A percentile compares a stretch with the other conserved stretches of the same genome.
phyloP scores from a whole-genome alignment of 2,329 filamentous ascomycete species.

The Cladosporium sp. region DNA sequence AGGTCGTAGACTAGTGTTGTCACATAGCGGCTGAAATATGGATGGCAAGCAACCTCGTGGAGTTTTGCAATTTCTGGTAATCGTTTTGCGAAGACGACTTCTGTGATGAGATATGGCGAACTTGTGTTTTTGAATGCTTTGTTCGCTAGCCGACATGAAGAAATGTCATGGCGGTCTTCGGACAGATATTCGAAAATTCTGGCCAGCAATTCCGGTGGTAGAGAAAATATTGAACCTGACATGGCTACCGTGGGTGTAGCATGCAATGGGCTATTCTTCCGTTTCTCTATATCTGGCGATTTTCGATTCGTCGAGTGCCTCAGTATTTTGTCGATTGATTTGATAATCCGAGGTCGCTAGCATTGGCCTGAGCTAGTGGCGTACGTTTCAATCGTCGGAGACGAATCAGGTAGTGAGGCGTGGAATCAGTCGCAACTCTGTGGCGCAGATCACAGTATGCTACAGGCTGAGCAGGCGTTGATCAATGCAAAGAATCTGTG shows the following conservation, averaged over 20 bases:
- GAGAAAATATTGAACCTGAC: not conserved
- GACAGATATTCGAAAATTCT: slow-evolving; percentile 2
- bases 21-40: slow-evolving; percentile 10
- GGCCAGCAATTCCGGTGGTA: slow-evolving; percentile 4
- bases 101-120: slow-evolving; percentile 9
- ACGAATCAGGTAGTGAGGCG: too few species aligned
- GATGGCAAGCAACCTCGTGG: slow-evolving; percentile 2
- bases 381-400: too few species aligned
- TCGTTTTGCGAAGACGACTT: slow-evolving; percentile 8
- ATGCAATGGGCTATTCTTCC: not conserved
- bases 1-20: slow-evolving; percentile 7
- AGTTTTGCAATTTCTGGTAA: not conserved
- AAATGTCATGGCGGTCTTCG: slow-evolving; percentile 2
- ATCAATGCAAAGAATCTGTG: slow-evolving; percentile 1
- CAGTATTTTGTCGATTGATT: too few species aligned
- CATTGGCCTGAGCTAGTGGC: too few species aligned
- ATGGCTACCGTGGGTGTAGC: not conserved
- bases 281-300: too few species aligned
- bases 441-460: not conserved
- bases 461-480: slow-evolving; percentile 1
- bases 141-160: slow-evolving; percentile 3
- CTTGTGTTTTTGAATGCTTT: slow-evolving; percentile 2
- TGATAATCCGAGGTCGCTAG: too few species aligned
- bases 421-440: not conserved
- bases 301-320: too few species aligned